Conservation (phyloP, 495 filamentous ascomycete genomes). For the Neurospora intermedia region DNA sequence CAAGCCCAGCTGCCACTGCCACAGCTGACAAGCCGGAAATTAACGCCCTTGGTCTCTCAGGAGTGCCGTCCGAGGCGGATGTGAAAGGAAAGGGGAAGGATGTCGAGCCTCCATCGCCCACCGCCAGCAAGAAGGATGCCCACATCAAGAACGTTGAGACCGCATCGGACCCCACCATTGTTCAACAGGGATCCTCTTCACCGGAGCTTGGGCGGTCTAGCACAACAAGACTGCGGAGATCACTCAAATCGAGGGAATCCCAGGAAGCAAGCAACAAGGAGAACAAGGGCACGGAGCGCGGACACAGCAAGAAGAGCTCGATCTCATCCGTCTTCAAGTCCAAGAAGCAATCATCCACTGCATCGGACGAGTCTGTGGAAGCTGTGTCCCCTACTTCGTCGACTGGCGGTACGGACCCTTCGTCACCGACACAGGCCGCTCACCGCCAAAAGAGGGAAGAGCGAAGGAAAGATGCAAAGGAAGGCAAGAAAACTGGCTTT, state of each 20-base stretch:
- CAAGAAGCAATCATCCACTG: slow-evolving; percentile 1
- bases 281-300: slow-evolving; percentile 7
- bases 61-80: slow-evolving; percentile 20
- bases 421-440: slow-evolving; percentile 8
- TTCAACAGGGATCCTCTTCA: slow-evolving; percentile 10
- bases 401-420: slow-evolving; percentile 9
- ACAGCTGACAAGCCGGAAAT: slow-evolving; percentile 15
- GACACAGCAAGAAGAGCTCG: slow-evolving; percentile 8
- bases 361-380: slow-evolving; percentile 11
- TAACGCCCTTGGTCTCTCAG: slow-evolving; percentile 18
- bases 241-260: slow-evolving; percentile 6
- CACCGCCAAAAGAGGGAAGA: slow-evolving; percentile 24
- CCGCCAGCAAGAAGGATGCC: slow-evolving; percentile 30
- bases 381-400: slow-evolving; percentile 5
- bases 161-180: slow-evolving; percentile 20
- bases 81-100: slow-evolving; percentile 24
- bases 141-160: slow-evolving; percentile 28
- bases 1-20: slow-evolving; percentile 28
- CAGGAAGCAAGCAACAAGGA: slow-evolving; percentile 10
- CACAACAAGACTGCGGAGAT: slow-evolving; percentile 18
- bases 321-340: slow-evolving; percentile 2
- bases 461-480: slow-evolving; percentile 49
- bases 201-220: slow-evolving; percentile 28
- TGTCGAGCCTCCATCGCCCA: slow-evolving; percentile 15
- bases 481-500: slow-evolving; percentile 70